phyloP scores from a whole-genome alignment of 75 land plant species.

The Picea glauca region DNA sequence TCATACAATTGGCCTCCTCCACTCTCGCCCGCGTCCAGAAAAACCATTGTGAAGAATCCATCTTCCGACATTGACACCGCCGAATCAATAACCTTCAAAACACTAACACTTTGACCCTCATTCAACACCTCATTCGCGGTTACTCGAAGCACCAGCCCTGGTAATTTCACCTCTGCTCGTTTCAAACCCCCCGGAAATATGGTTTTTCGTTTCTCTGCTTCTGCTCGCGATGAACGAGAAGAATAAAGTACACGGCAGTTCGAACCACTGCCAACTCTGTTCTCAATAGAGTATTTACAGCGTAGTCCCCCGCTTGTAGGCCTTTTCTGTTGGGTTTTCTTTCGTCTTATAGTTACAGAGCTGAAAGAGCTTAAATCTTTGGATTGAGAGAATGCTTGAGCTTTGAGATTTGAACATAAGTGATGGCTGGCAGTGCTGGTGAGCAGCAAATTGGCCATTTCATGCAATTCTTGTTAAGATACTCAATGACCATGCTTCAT shows the following conservation, averaged over 20 bases:
- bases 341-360: background rate
- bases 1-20: slow-evolving; percentile 73
- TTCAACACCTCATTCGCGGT: slow-evolving; percentile 45
- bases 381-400: background rate
- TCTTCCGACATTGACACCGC: slow-evolving; percentile 35
- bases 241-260: too few species aligned
- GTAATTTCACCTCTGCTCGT: slow-evolving; percentile 80
- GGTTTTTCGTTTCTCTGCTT: slow-evolving; percentile 23
- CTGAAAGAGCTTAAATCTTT: background rate
- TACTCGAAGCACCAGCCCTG: slow-evolving; percentile 63
- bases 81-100: slow-evolving; percentile 32
- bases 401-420: background rate
- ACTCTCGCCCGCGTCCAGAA: slow-evolving; percentile 38
- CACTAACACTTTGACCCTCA: slow-evolving; percentile 8
- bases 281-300: too few species aligned
- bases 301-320: too few species aligned
- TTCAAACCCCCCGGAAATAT: slow-evolving; percentile 79
- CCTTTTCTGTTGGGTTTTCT: background rate
- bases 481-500: too few species aligned
- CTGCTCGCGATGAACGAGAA: too few species aligned
- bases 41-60: slow-evolving; percentile 35
- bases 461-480: too few species aligned
- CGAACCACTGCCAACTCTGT: too few species aligned
- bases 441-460: background rate
- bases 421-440: background rate